These are phyloP conservation scores for Fusarium subtropicale DNA, from an alignment of 2,329 filamentous ascomycete species.

Conservation along the genomic window DNA sequence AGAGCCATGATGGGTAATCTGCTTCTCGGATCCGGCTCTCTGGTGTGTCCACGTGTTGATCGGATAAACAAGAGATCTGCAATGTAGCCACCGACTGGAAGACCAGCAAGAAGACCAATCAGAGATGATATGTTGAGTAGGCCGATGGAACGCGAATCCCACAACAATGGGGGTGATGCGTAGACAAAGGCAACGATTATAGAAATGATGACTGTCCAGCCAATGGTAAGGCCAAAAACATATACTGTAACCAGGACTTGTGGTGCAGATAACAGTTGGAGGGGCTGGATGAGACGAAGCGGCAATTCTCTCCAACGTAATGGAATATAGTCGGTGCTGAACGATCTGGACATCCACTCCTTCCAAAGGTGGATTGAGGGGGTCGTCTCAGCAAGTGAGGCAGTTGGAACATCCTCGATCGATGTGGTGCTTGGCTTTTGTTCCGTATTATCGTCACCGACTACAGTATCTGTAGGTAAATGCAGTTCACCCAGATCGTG, in stretches of 20 bases:
- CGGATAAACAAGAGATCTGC: constrained; percentile 12
- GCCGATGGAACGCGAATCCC: constrained; percentile 2
- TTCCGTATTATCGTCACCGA: background rate
- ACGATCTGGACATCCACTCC: background rate
- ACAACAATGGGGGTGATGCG: background rate
- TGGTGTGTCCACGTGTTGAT: background rate
- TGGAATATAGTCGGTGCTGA: background rate
- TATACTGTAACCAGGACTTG: constrained; percentile 11
- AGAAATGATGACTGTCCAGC: constrained; percentile 14
- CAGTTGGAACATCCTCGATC: background rate
- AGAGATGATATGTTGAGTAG: background rate
- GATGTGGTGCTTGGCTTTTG: background rate
- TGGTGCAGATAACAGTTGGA: background rate
- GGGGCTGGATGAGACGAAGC: background rate
- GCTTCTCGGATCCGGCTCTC: background rate
- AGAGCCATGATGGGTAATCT: constrained; percentile 2
- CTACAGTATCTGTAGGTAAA: too few relatives aligned
- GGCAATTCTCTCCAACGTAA: background rate
- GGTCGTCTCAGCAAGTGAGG: background rate
- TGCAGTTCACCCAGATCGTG: background rate
- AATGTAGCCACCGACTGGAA: background rate
- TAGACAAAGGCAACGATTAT: background rate
- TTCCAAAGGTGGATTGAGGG: background rate
- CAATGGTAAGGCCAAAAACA: constrained; percentile 7
- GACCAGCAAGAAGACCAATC: constrained; percentile 1